Evolutionary conservation across 768 basidiomycete species (phyloP), one percentile per base, ranked within the genome.

Genomic region (Kwoniella newhampshirensis): DNA sequence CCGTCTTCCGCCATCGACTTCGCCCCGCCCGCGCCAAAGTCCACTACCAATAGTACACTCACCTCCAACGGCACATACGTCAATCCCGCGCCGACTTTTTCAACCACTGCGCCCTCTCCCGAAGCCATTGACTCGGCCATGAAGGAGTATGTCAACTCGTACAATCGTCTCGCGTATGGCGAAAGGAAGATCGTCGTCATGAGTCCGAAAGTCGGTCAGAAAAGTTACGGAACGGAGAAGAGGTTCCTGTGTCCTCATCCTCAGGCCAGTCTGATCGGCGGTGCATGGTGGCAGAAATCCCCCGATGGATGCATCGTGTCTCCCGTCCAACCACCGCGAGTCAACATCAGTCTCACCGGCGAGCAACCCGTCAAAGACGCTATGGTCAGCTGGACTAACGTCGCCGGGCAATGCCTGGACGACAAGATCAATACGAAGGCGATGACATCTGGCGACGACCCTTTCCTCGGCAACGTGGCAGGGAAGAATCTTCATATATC

Each of bases 161-260:
- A 84, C 36, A 94, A 94, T 74, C 83, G 92, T 27, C 82, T 96
- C 43, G 88, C 87, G 1, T 87, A 87, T 67, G 94, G 94, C 48
- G 94, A 97, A 75, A 85, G 91, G 45, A 91, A 91, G 3, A 84
- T 98, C 59, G 88, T 97, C 59, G 88, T 98, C 67, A 92, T 96
- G 89, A 93, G 91, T n/a, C 91, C 88, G 74, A 91, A 88, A 71
- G 92, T 97, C 27, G 94, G 91, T 2, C 94, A 98, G 80, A 94
- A 97, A 74, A 91, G 89, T 8, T 98, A 97, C 73, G 93, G 92
- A 35, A 91, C 87, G 17, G 93, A 97, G 77, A 96, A 96, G 77
- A 83, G 93, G 41, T 94, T 93, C 82, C 82, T 93, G 32, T 94
- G 90, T 73, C 91, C 89, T 7, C 93, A 89, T 52, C 92, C 92